Percentiles rank a stretch among this genome's conserved stretches.
Conservation (phyloP, 164 flowering plant genomes). For the Berberis thunbergii region DNA sequence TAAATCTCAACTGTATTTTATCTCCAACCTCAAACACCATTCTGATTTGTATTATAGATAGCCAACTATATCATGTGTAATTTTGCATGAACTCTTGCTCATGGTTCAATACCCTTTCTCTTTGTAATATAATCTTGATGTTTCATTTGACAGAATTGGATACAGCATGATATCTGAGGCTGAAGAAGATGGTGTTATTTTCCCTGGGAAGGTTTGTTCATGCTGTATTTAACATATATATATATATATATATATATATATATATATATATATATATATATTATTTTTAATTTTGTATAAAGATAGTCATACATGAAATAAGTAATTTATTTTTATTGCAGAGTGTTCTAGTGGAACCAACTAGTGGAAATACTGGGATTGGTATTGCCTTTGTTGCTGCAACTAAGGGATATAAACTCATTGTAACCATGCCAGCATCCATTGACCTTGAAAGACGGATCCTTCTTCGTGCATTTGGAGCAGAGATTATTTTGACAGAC, state of each 20-base stretch:
- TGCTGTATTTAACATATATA: no score
- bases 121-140: not conserved
- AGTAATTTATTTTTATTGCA: slow-evolving; percentile 19
- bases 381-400: slow-evolving; percentile 86
- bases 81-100: not conserved
- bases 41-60: no score
- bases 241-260: not conserved
- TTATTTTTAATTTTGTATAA: not conserved
- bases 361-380: slow-evolving; percentile 81
- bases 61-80: no score
- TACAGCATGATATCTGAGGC: slow-evolving; percentile 67
- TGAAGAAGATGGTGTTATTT: slow-evolving; percentile 63
- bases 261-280: not conserved
- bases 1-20: no score
- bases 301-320: not conserved
- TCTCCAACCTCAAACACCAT: no score
- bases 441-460: slow-evolving; percentile 59
- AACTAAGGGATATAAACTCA: slow-evolving; percentile 60
- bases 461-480: slow-evolving; percentile 81
- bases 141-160: slow-evolving; percentile 40
- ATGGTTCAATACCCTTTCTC: slow-evolving; percentile 1
- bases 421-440: slow-evolving; percentile 77
- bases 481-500: slow-evolving; percentile 68
- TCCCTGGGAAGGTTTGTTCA: slow-evolving; percentile 59
- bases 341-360: slow-evolving; percentile 73